Percentiles rank a stretch among this genome's conserved stretches.
phyloP scores from a whole-genome alignment of 257 asterid genomes.

The Nicotiana noctiflora region DNA sequence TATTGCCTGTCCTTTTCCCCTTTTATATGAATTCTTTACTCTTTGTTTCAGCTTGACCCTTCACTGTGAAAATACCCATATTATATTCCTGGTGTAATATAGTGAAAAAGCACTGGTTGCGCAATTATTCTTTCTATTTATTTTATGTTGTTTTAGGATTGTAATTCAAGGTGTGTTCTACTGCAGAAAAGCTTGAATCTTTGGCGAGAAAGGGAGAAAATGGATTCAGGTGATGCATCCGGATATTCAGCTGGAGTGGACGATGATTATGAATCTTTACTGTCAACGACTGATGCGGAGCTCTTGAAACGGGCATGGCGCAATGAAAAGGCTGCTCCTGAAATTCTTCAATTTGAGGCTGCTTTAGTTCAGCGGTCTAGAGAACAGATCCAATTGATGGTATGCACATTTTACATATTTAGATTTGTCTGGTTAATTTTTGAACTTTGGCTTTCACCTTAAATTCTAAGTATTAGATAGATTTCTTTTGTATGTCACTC shows the following conservation, averaged over 20 bases:
- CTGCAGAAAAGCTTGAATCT: background rate
- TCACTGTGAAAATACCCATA: background rate
- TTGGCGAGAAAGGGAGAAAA: background rate
- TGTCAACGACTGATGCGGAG: constrained; percentile 69
- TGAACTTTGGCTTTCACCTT: background rate
- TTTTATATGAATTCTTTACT: background rate
- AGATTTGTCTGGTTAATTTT: background rate
- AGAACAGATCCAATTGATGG: constrained; percentile 65
- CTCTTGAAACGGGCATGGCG: constrained; percentile 81
- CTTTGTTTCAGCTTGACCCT: background rate
- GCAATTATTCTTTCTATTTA: background rate
- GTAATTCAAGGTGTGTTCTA: background rate
- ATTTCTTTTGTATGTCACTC: background rate
- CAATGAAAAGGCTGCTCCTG: constrained; percentile 93
- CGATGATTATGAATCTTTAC: constrained; percentile 63
- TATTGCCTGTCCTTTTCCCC: background rate
- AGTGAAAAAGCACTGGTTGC: background rate
- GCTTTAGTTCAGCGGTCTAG: constrained; percentile 65
- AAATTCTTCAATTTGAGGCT: constrained; percentile 61
- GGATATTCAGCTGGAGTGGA: constrained; percentile 31
- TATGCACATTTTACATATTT: constrained; percentile 10
- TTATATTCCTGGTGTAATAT: background rate
- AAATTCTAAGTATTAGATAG: background rate
- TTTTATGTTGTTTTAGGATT: background rate
- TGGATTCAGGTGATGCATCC: constrained; percentile 46